A percentile compares a stretch with the other conserved stretches of the same genome.
These are phyloP conservation scores for Chaetomium cochliodes DNA, from an alignment of 495 filamentous ascomycete species.

Conservation along the genomic window DNA sequence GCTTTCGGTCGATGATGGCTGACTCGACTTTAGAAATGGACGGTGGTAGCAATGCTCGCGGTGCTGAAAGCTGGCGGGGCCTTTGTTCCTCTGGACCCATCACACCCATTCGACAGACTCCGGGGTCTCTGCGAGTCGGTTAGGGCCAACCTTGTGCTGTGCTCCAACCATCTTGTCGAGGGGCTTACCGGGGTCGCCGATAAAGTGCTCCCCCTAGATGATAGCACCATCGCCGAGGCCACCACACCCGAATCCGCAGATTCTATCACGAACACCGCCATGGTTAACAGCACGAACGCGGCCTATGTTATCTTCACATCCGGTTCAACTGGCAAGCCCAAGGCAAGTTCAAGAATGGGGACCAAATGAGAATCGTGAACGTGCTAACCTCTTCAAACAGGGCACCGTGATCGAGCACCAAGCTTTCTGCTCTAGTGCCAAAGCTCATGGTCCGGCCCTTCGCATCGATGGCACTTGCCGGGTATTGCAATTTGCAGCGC, in stretches of 20 bases:
- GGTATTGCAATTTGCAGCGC: slow-evolving; percentile 60
- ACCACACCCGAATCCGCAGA: background rate
- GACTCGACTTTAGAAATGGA: slow-evolving; percentile 47
- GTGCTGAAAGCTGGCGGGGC: slow-evolving; percentile 60
- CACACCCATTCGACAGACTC: slow-evolving; percentile 52
- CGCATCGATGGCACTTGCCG: slow-evolving; percentile 39
- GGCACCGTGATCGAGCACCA: slow-evolving; percentile 43
- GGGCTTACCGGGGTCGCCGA: background rate
- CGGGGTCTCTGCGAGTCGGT: slow-evolving; percentile 33
- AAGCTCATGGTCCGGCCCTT: slow-evolving; percentile 43
- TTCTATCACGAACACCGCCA: background rate
- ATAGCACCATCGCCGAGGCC: slow-evolving; percentile 10
- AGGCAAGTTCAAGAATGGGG: slow-evolving; percentile 41
- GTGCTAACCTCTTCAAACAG: slow-evolving; percentile 51
- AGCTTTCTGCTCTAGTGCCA: slow-evolving; percentile 39
- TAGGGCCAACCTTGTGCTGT: slow-evolving; percentile 55
- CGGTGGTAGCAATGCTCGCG: slow-evolving; percentile 54
- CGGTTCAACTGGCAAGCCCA: slow-evolving; percentile 59
- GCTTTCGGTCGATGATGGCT: slow-evolving; percentile 18
- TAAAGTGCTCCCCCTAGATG: slow-evolving; percentile 23
- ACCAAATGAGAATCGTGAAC: background rate
- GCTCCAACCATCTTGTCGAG: slow-evolving; percentile 36
- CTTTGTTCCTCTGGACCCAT: slow-evolving; percentile 58
- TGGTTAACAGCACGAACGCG: slow-evolving; percentile 18
- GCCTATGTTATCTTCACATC: slow-evolving; percentile 60